Evolutionary conservation across 768 basidiomycete species (phyloP), one percentile per base, ranked within the genome.

Genomic region (Asterophora lycoperdoides): DNA sequence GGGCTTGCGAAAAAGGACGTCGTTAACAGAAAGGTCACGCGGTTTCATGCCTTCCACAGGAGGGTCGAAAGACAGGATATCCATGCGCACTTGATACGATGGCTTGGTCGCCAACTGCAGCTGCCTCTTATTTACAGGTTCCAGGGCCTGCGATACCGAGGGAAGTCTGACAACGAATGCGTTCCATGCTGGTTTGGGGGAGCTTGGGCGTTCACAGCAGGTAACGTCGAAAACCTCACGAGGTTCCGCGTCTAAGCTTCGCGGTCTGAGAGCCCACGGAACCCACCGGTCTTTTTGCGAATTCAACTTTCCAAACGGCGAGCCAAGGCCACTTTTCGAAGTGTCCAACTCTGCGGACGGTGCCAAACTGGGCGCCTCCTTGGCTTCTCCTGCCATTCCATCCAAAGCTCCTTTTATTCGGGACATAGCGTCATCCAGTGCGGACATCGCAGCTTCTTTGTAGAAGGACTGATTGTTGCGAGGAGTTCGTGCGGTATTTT

Each of bases 371-470:
- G 46, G 18, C 59, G 60, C 44, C 23, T 71, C 72, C 51, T 68
- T 68, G 17, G 58, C 39, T 37, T 77, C 76, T 37, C 56, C 65
- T 17, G 72, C 68, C 81, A 86, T 86, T 26, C 74, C 76, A 60
- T 80, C 77, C 48, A 93, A 59, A 11, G 84, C 90, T 28, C 87
- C 89, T 59, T 84, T 92, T 59, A 93, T 91, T 35, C 90, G 80
- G 5, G 86, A 88, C 79, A 93, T 89, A 20, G 81, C 79, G 60
- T 93, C 88, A 59, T 89, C 81, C 53, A 92, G 67, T 14, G 88
- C 78, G 2, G 87, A 83, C 80, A 90, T 88, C 8, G 71, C 60
- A 18, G 77, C 69, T 54, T 77, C 77, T 51, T 72, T 76, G 62
- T 76, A 74, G 36, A 68, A 71, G 6, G 64, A 56, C 53, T 74